Conservation (phyloP, 768 basidiomycete genomes). For the Boletus pseudopeckii region DNA sequence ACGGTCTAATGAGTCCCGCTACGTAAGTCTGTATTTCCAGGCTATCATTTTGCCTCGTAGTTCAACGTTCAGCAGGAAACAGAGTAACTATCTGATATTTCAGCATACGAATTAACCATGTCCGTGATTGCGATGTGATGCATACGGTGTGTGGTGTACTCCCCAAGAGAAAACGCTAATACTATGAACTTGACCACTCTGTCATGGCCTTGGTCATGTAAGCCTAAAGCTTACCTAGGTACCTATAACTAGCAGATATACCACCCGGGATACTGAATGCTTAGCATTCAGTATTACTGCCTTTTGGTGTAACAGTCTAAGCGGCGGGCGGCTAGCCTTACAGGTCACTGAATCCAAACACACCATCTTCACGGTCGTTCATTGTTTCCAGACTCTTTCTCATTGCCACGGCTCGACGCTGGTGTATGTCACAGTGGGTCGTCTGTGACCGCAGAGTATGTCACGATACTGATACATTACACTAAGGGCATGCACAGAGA, state of each 20-base stretch:
- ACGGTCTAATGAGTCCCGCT: too few relatives aligned
- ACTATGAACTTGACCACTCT: background rate
- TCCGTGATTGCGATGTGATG: too few relatives aligned
- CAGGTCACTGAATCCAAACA: background rate
- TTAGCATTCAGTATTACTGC: too few relatives aligned
- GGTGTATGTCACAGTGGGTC: background rate
- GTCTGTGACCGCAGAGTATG: background rate
- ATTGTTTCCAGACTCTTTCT: background rate
- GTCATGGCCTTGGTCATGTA: background rate
- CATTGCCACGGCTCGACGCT: background rate
- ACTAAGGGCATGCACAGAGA: too few relatives aligned
- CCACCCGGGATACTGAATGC: too few relatives aligned
- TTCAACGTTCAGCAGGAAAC: background rate
- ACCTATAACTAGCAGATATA: too few relatives aligned
- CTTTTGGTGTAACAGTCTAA: too few relatives aligned
- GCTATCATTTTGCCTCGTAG: background rate
- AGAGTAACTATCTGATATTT: background rate
- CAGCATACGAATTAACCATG: background rate
- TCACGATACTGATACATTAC: too few relatives aligned
- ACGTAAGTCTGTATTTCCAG: background rate
- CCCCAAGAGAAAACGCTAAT: background rate
- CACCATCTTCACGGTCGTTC: background rate
- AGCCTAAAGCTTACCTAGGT: too few relatives aligned
- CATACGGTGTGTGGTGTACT: background rate
- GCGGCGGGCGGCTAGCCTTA: too few relatives aligned